phyloP scores from a whole-genome alignment of 495 filamentous ascomycete species.

The Neurospora sp. region DNA sequence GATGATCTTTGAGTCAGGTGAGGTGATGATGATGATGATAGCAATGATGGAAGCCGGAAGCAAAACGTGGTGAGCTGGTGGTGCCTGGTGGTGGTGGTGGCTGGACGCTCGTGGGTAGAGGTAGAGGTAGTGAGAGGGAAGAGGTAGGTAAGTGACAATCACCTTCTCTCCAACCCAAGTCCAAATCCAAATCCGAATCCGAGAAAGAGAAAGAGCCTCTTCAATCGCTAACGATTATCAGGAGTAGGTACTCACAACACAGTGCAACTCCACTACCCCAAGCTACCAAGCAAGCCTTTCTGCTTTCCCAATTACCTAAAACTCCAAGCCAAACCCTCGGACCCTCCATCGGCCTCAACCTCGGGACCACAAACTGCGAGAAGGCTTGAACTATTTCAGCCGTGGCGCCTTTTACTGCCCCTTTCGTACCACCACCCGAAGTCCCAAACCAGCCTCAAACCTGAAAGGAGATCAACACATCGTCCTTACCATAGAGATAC shows the following conservation, averaged over 20 bases:
- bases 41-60: background rate
- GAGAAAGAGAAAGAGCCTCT: background rate
- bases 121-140: background rate
- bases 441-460: too few species aligned
- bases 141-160: background rate
- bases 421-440: background rate
- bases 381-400: background rate
- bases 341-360: background rate
- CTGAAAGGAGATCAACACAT: too few species aligned
- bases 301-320: background rate
- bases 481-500: too few species aligned
- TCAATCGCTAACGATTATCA: background rate
- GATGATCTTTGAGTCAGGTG: background rate
- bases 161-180: background rate
- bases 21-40: background rate
- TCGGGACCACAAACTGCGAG: background rate
- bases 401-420: background rate
- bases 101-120: background rate
- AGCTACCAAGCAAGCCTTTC: background rate
- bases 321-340: background rate
- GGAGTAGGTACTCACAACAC: background rate
- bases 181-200: background rate
- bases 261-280: background rate
- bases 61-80: background rate
- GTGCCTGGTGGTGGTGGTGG: background rate